Base-by-base conservation (phyloP, 371 early-diverging fungal genomes). In the Encephalitozoon hellem region DNA sequence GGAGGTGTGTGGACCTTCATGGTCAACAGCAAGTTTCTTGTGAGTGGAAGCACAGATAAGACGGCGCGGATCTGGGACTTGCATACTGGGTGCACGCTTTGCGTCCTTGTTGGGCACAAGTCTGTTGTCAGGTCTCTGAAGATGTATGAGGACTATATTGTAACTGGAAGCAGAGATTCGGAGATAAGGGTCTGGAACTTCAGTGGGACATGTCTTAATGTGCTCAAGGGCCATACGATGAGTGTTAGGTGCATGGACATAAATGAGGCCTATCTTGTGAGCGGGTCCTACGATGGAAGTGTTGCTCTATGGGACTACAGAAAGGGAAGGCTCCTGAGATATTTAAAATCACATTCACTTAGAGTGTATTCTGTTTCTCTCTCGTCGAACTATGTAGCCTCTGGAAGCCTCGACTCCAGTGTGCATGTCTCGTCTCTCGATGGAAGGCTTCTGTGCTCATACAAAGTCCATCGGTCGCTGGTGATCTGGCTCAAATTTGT, bases 1-100 rank as follows among this genome's bases (percentile, higher is more conserved):
- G 96, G 96, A 38, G 96, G 97, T 55, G 94, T 97, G 1, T 97
- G 98, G 98, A 92, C 95, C 0, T 86, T 97, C 66, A 90, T 92
- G 70, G 91, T 91, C 74, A 88, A 89, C 41, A 90, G 90, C 51
- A 89, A 91, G 63, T 88, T 91, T 0, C 87, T 96, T 1, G 93
- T 95, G 2, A 91, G 91, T 43, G 97, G 99, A n/a, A 92, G 93
- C 28, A 96, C 94, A 0, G 99, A 98, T 82, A 88, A 94, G 32
- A 91, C 93, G 0, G 91, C 95, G 18, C 88, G 94, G 15, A 90
- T 97, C 0, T 96, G 97, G 97, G 92, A 96, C 80, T 88, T 93
- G 81, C 88, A 89, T 30, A 86, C 88, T n/a, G 94, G 95, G 0
- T 74, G 80, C 18, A 93, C 93, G 81, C 89, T 91, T 3, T 90